phyloP scores from a whole-genome alignment of 2,329 filamentous ascomycete genomes.

The Lasiodiplodia sp. region DNA sequence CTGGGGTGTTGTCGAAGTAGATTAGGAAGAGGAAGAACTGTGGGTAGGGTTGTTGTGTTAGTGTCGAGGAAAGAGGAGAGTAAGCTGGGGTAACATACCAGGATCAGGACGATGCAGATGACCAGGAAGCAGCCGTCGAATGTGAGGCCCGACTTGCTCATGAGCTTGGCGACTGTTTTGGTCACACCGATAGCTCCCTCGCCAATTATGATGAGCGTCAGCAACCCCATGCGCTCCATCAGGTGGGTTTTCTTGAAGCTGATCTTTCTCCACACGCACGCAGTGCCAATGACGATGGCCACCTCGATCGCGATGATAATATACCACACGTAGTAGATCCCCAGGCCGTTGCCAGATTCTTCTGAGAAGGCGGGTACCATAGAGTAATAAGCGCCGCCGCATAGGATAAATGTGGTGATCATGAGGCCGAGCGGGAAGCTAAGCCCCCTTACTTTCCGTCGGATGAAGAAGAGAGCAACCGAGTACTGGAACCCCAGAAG shows the following conservation, averaged over 20 bases:
- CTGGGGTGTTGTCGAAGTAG: slow-evolving; percentile 44
- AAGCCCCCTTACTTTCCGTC: slow-evolving; percentile 16
- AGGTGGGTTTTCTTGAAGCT: slow-evolving; percentile 66
- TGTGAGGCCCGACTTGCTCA: slow-evolving; percentile 41
- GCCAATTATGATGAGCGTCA: slow-evolving; percentile 69
- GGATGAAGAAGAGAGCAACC: slow-evolving; percentile 29
- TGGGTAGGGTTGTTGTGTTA: neutral
- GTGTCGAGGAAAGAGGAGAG: too few relatives aligned
- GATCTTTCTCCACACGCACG: slow-evolving; percentile 60
- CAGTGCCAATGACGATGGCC: slow-evolving; percentile 57
- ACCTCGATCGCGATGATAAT: slow-evolving; percentile 59
- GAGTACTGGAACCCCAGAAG: slow-evolving; percentile 33
- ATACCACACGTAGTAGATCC: slow-evolving; percentile 58
- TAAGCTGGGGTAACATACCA: slow-evolving; percentile 34
- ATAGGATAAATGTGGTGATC: slow-evolving; percentile 25
- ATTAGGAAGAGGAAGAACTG: slow-evolving; percentile 44
- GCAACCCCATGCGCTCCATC: slow-evolving; percentile 64
- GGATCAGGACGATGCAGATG: slow-evolving; percentile 46
- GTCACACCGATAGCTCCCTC: slow-evolving; percentile 66
- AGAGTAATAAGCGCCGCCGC: slow-evolving; percentile 31
- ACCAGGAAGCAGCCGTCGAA: slow-evolving; percentile 45
- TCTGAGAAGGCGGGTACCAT: slow-evolving; percentile 29
- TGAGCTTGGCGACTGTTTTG: slow-evolving; percentile 51
- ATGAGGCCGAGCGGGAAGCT: slow-evolving; percentile 29
- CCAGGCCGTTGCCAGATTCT: slow-evolving; percentile 27